Evolutionary conservation across 2,329 filamentous ascomycete species (phyloP).

Genomic region (Gliomastix tumulicola): DNA sequence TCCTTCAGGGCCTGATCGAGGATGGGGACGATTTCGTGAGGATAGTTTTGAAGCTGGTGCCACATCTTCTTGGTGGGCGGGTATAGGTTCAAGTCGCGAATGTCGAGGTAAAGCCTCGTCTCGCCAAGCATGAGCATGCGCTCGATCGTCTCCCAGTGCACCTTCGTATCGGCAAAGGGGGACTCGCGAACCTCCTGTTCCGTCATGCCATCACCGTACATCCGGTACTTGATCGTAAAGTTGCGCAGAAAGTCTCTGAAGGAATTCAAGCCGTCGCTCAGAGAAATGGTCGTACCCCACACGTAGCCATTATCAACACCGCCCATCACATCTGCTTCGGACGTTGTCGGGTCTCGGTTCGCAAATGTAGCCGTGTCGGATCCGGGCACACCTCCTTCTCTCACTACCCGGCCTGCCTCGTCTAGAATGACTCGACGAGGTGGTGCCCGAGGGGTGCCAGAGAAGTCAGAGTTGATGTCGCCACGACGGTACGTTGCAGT

Average conservation of each 20-base stretch:
- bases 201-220: slow-evolving; percentile 81
- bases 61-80: slow-evolving; percentile 89
- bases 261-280: slow-evolving; percentile 76
- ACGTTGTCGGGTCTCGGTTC: slow-evolving; percentile 72
- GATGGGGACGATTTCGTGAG: slow-evolving; percentile 89
- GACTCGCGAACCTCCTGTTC: slow-evolving; percentile 65
- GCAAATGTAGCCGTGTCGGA: slow-evolving; percentile 56
- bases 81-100: slow-evolving; percentile 84
- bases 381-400: slow-evolving; percentile 40
- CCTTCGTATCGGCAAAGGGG: slow-evolving; percentile 68
- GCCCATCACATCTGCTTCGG: slow-evolving; percentile 82
- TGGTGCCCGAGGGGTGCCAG: slow-evolving; percentile 44
- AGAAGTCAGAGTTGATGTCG: slow-evolving; percentile 79
- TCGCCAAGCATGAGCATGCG: slow-evolving; percentile 86
- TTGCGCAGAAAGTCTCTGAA: slow-evolving; percentile 93
- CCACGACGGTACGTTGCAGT: slow-evolving; percentile 56
- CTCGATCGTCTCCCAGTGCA: slow-evolving; percentile 79
- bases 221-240: slow-evolving; percentile 87
- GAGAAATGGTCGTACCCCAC: slow-evolving; percentile 96
- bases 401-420: slow-evolving; percentile 49
- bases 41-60: slow-evolving; percentile 91
- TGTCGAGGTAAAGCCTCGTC: slow-evolving; percentile 79
- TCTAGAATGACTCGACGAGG: slow-evolving; percentile 50
- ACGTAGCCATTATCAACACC: slow-evolving; percentile 72
- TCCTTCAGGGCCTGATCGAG: slow-evolving; percentile 96